Percentiles rank a stretch among this genome's conserved stretches.
These are phyloP conservation scores for Epichloe elymi DNA, from an alignment of 2,329 filamentous ascomycete species.

Conservation along the genomic window DNA sequence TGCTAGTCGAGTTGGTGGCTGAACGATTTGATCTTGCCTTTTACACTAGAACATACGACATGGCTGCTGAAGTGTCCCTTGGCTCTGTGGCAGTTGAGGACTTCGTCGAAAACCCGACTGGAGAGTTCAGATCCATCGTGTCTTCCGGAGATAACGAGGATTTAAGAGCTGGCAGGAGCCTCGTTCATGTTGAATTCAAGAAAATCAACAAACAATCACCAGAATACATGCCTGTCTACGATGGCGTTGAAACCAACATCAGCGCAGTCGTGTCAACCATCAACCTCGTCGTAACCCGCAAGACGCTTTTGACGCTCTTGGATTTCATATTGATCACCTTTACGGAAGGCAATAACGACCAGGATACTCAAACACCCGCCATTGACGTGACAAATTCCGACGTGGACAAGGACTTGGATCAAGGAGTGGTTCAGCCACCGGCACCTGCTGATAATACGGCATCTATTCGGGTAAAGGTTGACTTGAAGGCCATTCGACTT, in stretches of 20 bases:
- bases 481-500: constrained; percentile 83
- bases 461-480: constrained; percentile 86
- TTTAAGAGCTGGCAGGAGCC: constrained; percentile 60
- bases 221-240: constrained; percentile 82
- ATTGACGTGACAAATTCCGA: constrained; percentile 22
- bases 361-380: constrained; percentile 15
- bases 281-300: constrained; percentile 86
- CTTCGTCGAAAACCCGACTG: constrained; percentile 76
- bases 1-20: constrained; percentile 83
- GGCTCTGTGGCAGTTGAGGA: constrained; percentile 84
- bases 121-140: constrained; percentile 95
- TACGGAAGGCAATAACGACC: constrained; percentile 43
- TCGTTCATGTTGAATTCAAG: constrained; percentile 80
- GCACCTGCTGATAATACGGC: constrained; percentile 33
- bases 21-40: constrained; percentile 81
- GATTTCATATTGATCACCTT: constrained; percentile 95
- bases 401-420: constrained; percentile 22
- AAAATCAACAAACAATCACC: constrained; percentile 85
- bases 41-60: constrained; percentile 79
- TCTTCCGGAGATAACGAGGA: constrained; percentile 67
- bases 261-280: constrained; percentile 89
- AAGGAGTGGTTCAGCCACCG: constrained; percentile 18
- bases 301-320: constrained; percentile 78
- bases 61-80: constrained; percentile 82
- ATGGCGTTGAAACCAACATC: constrained; percentile 87